A percentile compares a stretch with the other conserved stretches of the same genome.
phyloP scores from a whole-genome alignment of 225 moss, liverwort and hornwort genomes.

The Pleurozium schreberi region DNA sequence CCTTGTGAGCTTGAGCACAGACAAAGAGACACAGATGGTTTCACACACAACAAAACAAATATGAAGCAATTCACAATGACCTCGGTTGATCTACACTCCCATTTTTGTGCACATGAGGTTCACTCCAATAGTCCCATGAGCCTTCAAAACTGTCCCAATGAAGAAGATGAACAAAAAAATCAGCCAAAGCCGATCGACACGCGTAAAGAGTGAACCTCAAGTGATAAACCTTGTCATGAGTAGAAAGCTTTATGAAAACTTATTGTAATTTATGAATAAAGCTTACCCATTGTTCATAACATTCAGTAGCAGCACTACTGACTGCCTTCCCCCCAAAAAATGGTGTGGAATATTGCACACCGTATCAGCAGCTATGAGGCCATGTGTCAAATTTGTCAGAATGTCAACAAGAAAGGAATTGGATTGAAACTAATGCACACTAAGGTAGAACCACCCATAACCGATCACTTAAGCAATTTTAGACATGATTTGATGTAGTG shows the following conservation, averaged over 20 bases:
- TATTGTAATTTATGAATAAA: neutral
- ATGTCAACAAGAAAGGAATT: no score
- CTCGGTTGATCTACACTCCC: rapidly evolving
- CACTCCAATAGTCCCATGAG: neutral
- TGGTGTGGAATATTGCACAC: no score
- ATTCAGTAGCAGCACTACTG: no score
- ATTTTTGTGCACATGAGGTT: neutral
- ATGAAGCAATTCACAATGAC: neutral
- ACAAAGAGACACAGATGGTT: neutral
- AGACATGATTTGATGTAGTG: no score
- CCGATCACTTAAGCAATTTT: no score
- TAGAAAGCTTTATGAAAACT: neutral
- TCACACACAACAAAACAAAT: neutral
- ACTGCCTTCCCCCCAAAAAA: no score
- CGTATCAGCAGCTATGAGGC: no score
- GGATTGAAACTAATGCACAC: no score
- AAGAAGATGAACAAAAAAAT: neutral
- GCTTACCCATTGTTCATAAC: no score
- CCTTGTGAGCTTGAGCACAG: neutral
- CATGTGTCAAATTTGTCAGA: no score
- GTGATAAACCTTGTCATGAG: no score
- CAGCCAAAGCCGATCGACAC: neutral
- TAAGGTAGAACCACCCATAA: no score
- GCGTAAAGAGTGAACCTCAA: neutral
- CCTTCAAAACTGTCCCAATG: neutral